Evolutionary conservation across 257 asterid genomes (phyloP), one percentile per base, ranked within the genome.

Genomic region (Thymus quinquecostatus): DNA sequence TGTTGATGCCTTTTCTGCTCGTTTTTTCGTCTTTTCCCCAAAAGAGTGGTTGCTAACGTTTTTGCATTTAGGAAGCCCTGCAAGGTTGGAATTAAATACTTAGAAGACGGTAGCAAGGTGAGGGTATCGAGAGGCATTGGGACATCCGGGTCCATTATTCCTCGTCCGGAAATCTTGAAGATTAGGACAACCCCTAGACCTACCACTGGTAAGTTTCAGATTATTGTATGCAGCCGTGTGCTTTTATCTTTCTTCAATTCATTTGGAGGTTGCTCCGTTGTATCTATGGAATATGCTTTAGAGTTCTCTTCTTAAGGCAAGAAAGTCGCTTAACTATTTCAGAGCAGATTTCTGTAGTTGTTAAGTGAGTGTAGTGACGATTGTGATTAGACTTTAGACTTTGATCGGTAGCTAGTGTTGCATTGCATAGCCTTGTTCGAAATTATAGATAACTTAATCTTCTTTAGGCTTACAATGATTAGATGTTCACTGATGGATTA

Each of bases 161-260:
- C 98, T 71, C 92, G 97, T 58, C 99, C 97, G 0, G 99, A 94
- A 66, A 91, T 94, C 81, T 82, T 91, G 67, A 94, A 86, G 82
- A 79, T 88, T 62, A 84, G 98, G 81, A 84, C 82, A 59, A 89
- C 95, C 33, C 96, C 99, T 72, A 82, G 98, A 75, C 98, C 99
- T 72, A 83, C 92, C 29, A 77, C 76, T 74, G 90, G 99, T 91
- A 89, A 83, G 27, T 71, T 45, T 75, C 77, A 33, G 66, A 68
- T 73, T 60, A 68, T 33, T 56, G 59, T 68, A 6, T 40, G 11
- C 7, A 1, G 21, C 45, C 13, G 21, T 60, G 45, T 2, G 40
- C 43, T 65, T 44, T 8, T 41, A 30, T 60, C 13, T 71, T 60
- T 48, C 11, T 45, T 66, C 54, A 68, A 8, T 70, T 38, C 41